phyloP scores from a whole-genome alignment of 768 basidiomycete species.

The Hericium rajendrae region DNA sequence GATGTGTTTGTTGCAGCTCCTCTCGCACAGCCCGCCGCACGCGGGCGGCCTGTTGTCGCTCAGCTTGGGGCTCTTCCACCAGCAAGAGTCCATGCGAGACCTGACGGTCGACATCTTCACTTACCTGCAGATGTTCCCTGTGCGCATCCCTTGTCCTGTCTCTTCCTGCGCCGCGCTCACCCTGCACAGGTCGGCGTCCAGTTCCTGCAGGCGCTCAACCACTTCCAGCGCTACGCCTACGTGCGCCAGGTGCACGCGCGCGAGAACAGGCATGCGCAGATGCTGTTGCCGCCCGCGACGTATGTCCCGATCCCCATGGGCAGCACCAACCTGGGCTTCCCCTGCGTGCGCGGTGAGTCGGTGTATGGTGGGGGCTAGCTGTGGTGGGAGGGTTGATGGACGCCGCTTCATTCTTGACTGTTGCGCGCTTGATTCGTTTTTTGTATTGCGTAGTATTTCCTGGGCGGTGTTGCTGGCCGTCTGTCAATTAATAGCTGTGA shows the following conservation, averaged over 20 bases:
- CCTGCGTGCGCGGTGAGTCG: too few relatives aligned
- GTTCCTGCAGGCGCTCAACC: slow-evolving; percentile 71
- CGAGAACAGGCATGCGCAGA: slow-evolving; percentile 25
- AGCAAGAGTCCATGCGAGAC: slow-evolving; percentile 64
- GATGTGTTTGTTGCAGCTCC: slow-evolving; percentile 41
- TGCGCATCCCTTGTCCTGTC: slow-evolving; percentile 37
- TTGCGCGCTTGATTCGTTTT: neutral
- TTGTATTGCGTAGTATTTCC: neutral
- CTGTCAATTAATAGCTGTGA: too few relatives aligned
- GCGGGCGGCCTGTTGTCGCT: slow-evolving; percentile 77
- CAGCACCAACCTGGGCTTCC: too few relatives aligned
- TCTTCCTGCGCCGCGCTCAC: slow-evolving; percentile 1
- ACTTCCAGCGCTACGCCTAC: slow-evolving; percentile 85
- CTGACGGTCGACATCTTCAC: slow-evolving; percentile 79
- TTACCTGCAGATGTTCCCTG: slow-evolving; percentile 68
- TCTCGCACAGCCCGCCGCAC: slow-evolving; percentile 67
- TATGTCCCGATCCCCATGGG: neutral
- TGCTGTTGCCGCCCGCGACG: neutral
- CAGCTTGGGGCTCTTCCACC: slow-evolving; percentile 88
- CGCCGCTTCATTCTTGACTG: neutral
- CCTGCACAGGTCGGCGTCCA: slow-evolving; percentile 59
- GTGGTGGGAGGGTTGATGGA: neutral
- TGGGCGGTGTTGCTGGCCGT: too few relatives aligned
- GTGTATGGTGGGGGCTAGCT: neutral
- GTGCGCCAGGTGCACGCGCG: slow-evolving; percentile 69